Conservation (phyloP, 2,329 filamentous ascomycete genomes). For the Phaeophleospora eucalypticola region DNA sequence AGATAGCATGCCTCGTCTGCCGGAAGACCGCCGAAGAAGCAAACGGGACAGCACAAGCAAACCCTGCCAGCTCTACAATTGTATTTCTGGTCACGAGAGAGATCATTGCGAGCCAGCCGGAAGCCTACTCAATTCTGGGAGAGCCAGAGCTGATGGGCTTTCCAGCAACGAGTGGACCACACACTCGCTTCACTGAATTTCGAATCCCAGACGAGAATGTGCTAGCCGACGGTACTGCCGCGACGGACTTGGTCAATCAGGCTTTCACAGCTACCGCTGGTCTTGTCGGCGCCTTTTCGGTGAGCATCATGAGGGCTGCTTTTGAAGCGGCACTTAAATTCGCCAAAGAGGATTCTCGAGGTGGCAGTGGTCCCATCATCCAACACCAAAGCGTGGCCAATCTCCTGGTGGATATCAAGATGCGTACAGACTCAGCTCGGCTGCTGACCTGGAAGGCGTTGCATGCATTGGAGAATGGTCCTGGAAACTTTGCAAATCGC, state of each 20-base stretch:
- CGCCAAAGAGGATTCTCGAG: conserved; percentile 45
- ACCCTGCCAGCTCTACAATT: conserved; percentile 41
- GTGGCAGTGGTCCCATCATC: conserved; percentile 45
- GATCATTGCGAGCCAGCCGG: conserved; percentile 44
- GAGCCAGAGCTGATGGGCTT: conserved; percentile 47
- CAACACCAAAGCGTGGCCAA: conserved; percentile 51
- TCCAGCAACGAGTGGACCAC: conserved; percentile 51
- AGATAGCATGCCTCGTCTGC: conserved; percentile 52
- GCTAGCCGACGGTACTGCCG: conserved; percentile 43
- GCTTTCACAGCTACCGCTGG: conserved; percentile 46
- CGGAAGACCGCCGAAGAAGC: conserved; percentile 31
- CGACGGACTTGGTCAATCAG: conserved; percentile 40
- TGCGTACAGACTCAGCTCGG: conserved; percentile 48
- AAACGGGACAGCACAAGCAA: conserved; percentile 12
- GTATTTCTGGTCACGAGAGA: conserved; percentile 49
- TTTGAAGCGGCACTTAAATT: conserved; percentile 52
- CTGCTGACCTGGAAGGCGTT: conserved; percentile 52
- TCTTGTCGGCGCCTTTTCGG: conserved; percentile 53
- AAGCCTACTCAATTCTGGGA: conserved; percentile 45
- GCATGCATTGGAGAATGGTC: conserved; percentile 41
- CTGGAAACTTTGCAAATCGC: conserved; percentile 38
- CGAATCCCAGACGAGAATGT: conserved; percentile 77
- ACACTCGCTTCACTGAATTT: conserved; percentile 82
- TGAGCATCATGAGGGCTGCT: conserved; percentile 51
- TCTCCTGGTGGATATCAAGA: conserved; percentile 51